Evolutionary conservation across 108 stramenopile genomes (phyloP).

Genomic region (Nannochloropsis oceanica): DNA sequence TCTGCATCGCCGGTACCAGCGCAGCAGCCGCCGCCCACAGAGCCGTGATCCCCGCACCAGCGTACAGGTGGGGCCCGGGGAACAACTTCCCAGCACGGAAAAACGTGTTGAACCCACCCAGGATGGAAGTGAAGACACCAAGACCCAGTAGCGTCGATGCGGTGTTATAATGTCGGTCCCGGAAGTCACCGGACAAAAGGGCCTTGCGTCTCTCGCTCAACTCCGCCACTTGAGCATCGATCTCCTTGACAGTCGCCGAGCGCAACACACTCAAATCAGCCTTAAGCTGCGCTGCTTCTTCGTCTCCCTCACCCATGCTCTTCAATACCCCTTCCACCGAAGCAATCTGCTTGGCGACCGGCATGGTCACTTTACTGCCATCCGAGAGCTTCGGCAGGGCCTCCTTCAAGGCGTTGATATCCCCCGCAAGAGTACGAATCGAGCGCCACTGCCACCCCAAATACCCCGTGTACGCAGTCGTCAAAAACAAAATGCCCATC

Average conservation of each 20-base stretch:
- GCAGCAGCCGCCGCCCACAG: constrained; percentile 78
- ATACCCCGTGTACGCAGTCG: constrained; percentile 59
- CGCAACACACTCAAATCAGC: constrained; percentile 14
- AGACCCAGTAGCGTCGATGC: constrained; percentile 65
- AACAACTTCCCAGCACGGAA: constrained; percentile 89
- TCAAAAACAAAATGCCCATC: constrained; percentile 53
- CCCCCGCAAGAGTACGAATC: constrained; percentile 63
- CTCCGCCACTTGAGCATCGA: constrained; percentile 49
- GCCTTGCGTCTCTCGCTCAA: constrained; percentile 64
- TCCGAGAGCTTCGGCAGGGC: constrained; percentile 37
- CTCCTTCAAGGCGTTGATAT: constrained; percentile 48
- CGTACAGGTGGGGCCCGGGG: constrained; percentile 92
- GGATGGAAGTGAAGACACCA: constrained; percentile 80
- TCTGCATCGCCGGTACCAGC: constrained; percentile 85
- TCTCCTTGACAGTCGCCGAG: background rate
- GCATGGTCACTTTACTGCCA: constrained; percentile 11
- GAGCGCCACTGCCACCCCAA: constrained; percentile 75
- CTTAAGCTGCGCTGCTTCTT: constrained; percentile 14
- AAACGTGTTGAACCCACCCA: constrained; percentile 90
- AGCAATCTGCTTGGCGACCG: constrained; percentile 36
- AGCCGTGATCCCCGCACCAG: constrained; percentile 78
- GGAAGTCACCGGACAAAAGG: constrained; percentile 37
- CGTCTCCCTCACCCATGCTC: constrained; percentile 8
- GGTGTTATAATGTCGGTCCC: constrained; percentile 75
- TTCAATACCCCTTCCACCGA: constrained; percentile 28